phyloP scores from a whole-genome alignment of 208 protist genomes.

The Crithidia sp. region DNA sequence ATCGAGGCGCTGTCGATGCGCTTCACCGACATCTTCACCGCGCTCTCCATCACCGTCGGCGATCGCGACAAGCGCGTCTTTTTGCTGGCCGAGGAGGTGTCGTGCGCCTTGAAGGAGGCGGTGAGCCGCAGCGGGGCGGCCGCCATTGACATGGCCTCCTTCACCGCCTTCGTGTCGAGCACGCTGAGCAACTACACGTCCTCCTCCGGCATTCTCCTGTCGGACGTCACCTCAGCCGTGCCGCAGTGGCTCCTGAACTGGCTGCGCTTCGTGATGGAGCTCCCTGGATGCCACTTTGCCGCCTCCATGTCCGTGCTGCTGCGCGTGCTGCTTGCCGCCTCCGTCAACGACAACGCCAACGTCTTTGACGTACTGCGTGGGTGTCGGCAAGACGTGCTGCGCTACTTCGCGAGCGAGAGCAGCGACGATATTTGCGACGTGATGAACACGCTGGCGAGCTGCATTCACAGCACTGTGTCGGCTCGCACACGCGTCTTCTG shows the following conservation, averaged over 20 bases:
- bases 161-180: constrained; percentile 44
- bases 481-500: constrained; percentile 33
- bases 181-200: constrained; percentile 41
- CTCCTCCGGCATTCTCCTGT: constrained; percentile 6
- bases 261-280: constrained; percentile 59
- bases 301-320: constrained; percentile 49
- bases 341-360: constrained; percentile 31
- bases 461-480: constrained; percentile 19
- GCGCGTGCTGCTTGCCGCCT: constrained; percentile 47
- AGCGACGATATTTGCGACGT: constrained; percentile 26
- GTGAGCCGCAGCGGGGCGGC: constrained; percentile 43
- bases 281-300: constrained; percentile 53
- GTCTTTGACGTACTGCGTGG: constrained; percentile 33
- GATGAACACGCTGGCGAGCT: constrained; percentile 19
- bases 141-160: constrained; percentile 35
- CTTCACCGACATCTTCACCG: constrained; percentile 63
- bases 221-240: constrained; percentile 27
- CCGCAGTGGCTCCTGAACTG: constrained; percentile 68
- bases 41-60: constrained; percentile 52
- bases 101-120: constrained; percentile 55
- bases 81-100: constrained; percentile 65
- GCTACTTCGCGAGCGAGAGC: constrained; percentile 11
- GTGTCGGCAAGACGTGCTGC: constrained; percentile 25
- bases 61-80: constrained; percentile 66
- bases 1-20: constrained; percentile 41